Base-by-base conservation (phyloP, 2,329 filamentous ascomycete genomes). In the Magnaporthales sp. region DNA sequence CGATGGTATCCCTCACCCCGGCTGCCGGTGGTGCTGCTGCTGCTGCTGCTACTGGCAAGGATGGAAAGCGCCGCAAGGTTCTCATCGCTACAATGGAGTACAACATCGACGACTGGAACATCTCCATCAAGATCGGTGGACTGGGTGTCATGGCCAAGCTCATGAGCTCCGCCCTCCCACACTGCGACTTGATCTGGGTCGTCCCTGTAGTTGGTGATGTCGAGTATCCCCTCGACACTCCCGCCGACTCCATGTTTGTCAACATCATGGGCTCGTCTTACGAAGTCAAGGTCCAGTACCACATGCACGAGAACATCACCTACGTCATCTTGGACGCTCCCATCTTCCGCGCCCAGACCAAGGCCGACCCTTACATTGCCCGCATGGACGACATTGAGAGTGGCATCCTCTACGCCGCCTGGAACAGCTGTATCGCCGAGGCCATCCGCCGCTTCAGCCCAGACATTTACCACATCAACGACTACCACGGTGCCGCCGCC, bases 51-150 rank as follows among this genome's bases (percentile, higher is more conserved):
- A 8, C 56, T 7, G 13, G 27, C 56, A 60, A 60, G 56, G 27
- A 60, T 13, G 24, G 24, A 10, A 27, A 27, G 27, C 24, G 56
- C 13, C 26, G 56, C 5, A 60, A 27, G 27, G 56, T 60, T 6
- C 56, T 60, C 22, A 60, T 60, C 56, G 56, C 56, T 6, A 60
- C 56, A 3, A 60, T 60, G 56, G 88, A 90, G 74, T 90, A 90
- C 75, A 86, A 90, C 68, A 89, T 90, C 68, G 85, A 88, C 66
- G 88, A 90, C 72, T 90, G 88, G 85, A 81, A 77, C 4, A 87
- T 90, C 76, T 90, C 89, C 75, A 87, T 90, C 76, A 90, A 90
- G 76, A 90, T 90, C 62, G 88, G 88, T 68, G 88, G 88, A 68
- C 79, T 90, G 4, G 88, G 88, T 74, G 87, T 89, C 68, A 90